phyloP scores from a whole-genome alignment of 1,139 yeast species.

The Sporopachydermia cereana region DNA sequence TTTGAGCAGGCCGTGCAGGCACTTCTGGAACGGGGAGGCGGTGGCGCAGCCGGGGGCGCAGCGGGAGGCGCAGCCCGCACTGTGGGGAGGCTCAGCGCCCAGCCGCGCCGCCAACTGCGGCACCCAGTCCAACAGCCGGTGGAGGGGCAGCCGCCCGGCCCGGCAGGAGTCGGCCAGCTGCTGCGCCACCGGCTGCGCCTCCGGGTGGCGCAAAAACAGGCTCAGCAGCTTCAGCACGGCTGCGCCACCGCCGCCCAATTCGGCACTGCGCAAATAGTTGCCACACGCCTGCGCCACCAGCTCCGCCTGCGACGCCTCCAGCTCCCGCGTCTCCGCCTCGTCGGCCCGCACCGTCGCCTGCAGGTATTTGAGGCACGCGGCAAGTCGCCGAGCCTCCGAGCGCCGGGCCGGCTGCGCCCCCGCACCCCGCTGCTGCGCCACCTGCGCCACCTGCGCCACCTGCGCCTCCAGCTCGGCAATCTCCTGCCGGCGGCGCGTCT shows the following conservation, averaged over 20 bases:
- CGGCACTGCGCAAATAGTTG: not conserved
- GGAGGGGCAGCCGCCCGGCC: slow-evolving; percentile 33
- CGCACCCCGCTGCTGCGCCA: slow-evolving; percentile 12
- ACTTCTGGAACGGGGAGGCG: slow-evolving; percentile 36
- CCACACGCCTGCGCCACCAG: not conserved
- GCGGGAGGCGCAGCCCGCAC: slow-evolving; percentile 67
- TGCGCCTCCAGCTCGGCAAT: slow-evolving; percentile 28
- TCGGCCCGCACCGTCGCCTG: not conserved
- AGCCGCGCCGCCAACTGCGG: slow-evolving; percentile 69
- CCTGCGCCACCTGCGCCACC: too few relatives aligned
- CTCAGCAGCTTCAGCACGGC: not conserved
- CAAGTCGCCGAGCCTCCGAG: not conserved
- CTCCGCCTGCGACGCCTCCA: not conserved
- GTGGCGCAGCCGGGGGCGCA: slow-evolving; percentile 39
- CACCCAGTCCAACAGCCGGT: slow-evolving; percentile 66
- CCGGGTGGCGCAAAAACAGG: not conserved
- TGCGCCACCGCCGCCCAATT: not conserved
- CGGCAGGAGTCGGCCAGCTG: not conserved
- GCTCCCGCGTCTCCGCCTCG: not conserved
- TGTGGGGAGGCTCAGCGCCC: slow-evolving; percentile 29
- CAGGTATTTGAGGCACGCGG: not conserved
- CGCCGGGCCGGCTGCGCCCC: not conserved
- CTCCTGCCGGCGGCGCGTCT: slow-evolving; percentile 32
- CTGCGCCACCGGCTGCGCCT: not conserved
- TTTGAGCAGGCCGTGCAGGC: slow-evolving; percentile 38